Base-by-base conservation (phyloP, 2,329 filamentous ascomycete species). In the Aspergillus novofumigatus region DNA sequence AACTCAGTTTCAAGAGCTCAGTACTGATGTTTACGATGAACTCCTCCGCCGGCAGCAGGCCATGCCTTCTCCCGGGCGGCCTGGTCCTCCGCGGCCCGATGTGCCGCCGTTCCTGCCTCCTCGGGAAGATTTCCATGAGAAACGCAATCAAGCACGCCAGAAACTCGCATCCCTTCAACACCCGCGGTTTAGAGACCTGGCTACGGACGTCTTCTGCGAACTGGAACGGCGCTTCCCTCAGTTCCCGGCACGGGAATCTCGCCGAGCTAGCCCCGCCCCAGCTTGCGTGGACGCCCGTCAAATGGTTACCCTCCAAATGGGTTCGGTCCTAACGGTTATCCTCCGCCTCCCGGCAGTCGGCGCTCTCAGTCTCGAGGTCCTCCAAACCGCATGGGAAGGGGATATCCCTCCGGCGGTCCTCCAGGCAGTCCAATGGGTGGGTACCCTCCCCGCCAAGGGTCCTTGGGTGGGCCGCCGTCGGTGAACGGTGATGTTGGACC, bases 21-120 rank as follows among this genome's bases (percentile, higher is more conserved):
- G 92, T 76, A 97, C 93, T 57, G 94, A 99, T 77, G 93, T 99
- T 44, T 97, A 90, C 76, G 94, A 99, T 75, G 94, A 99, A 77
- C 81, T 97, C 63, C 82, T 95, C 65, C 88, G 94, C 58, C 86
- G 94, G 62, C 92, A 97, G 74, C 84, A 89, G 63, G 81, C 81
- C 52, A 82, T 82, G 49, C 77, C 77, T 29, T 74, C 75, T 49
- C 75, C 74, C 4, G 74, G 72, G 9, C 70, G 73, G 10, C 73
- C 44, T 23, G 44, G 44, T 47, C 44, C 76, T 17, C 72, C 74
- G 35, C 74, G 74, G 14, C 62, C 78, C 66, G 72, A 82, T 72
- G 69, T 81, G 63, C 90, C 91, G 1, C 78, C 85, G 11, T 95
- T 86, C 70, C 83, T 99, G 5, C 78, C 90, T 25, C 91, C 94